phyloP scores from a whole-genome alignment of 2,329 filamentous ascomycete genomes.

The Calonectria hawksworthii region DNA sequence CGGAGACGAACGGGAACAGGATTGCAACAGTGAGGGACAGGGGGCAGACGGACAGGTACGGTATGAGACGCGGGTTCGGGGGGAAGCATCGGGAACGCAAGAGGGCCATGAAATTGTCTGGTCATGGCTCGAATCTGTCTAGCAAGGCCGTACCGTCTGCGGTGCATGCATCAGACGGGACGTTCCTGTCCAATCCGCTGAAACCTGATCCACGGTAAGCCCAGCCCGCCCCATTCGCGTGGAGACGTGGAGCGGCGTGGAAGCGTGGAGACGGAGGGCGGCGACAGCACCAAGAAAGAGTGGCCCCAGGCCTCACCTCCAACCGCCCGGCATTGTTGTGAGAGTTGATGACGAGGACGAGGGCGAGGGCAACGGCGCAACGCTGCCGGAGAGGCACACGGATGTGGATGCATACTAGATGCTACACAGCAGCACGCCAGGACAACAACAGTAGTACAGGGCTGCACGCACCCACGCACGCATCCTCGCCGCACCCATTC shows the following conservation, averaged over 20 bases:
- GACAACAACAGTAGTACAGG: not conserved
- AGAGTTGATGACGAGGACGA: slow-evolving; percentile 8
- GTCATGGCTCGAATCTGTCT: not conserved
- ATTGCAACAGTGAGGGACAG: not conserved
- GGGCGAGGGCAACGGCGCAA: slow-evolving; percentile 2
- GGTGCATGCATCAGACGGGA: slow-evolving; percentile 8
- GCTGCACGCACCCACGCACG: not conserved
- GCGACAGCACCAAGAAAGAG: slow-evolving; percentile 13
- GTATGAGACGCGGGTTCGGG: slow-evolving; percentile 14
- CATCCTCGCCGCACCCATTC: slow-evolving; percentile 3
- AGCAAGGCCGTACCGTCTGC: not conserved
- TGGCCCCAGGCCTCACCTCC: slow-evolving; percentile 15
- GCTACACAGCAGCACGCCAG: not conserved
- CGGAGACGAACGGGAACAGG: slow-evolving; percentile 20
- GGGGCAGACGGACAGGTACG: not conserved
- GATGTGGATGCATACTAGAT: slow-evolving; percentile 7
- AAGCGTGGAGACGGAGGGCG: slow-evolving; percentile 28
- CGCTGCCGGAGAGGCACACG: not conserved
- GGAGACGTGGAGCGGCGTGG: slow-evolving; percentile 23
- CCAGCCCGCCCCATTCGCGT: slow-evolving; percentile 14
- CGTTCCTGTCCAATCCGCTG: slow-evolving; percentile 14
- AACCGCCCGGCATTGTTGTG: not conserved
- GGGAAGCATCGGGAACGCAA: not conserved
- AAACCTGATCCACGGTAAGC: slow-evolving; percentile 24
- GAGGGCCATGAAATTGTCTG: not conserved